phyloP scores from a whole-genome alignment of 1,284 basidiomycete species.

The Phenoliferia sp. region DNA sequence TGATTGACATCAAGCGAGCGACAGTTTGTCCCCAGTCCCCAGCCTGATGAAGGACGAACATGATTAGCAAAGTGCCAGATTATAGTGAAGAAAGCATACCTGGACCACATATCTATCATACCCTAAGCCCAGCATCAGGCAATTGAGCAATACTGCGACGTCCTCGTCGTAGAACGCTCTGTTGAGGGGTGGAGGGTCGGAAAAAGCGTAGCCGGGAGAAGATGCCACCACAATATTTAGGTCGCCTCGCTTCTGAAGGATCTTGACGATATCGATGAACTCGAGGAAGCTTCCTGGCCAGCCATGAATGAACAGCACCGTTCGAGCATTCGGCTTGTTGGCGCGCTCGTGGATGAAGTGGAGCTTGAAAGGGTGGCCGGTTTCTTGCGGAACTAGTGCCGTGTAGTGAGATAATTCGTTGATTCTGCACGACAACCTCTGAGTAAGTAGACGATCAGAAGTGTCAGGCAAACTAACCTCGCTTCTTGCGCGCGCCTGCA shows the following conservation, averaged over 20 bases:
- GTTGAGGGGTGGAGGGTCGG: constrained; percentile 38
- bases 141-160: constrained; percentile 37
- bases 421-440: constrained; percentile 4
- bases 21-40: constrained; percentile 24
- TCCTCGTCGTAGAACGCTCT: constrained; percentile 34
- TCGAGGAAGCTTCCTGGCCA: constrained; percentile 42
- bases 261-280: constrained; percentile 3
- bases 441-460: not conserved
- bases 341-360: constrained; percentile 41
- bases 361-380: constrained; percentile 19
- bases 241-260: not conserved
- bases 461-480: not conserved
- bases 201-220: constrained; percentile 41
- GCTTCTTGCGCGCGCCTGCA: constrained; percentile 7
- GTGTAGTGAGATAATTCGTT: constrained; percentile 9
- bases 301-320: constrained; percentile 42
- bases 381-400: constrained; percentile 6
- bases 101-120: constrained; percentile 41
- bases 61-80: not conserved
- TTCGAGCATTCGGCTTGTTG: constrained; percentile 36
- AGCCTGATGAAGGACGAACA: not conserved
- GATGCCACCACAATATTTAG: constrained; percentile 39
- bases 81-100: constrained; percentile 11
- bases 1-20: constrained; percentile 14
- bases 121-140: constrained; percentile 41